These are phyloP conservation scores for Trametes villosa DNA, from an alignment of 768 basidiomycete genomes.

Conservation along the genomic window DNA sequence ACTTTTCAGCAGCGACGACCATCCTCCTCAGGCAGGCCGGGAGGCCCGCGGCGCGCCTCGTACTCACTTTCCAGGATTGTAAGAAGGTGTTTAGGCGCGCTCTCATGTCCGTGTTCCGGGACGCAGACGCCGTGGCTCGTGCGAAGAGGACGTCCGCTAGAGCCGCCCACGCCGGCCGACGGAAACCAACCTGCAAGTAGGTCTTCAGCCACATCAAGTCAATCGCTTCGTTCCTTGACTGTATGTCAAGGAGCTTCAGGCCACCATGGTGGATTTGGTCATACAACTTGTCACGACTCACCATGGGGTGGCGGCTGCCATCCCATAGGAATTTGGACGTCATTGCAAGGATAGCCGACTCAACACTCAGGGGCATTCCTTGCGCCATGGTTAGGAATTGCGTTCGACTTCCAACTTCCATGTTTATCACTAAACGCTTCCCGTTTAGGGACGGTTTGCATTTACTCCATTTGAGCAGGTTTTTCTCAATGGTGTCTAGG, in stretches of 20 bases:
- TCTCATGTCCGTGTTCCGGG: background rate
- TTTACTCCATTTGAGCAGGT: background rate
- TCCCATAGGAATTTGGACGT: background rate
- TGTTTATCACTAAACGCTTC: background rate
- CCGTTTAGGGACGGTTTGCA: background rate
- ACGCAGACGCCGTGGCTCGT: background rate
- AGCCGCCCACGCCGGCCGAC: slow-evolving; percentile 17
- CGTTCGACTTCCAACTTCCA: no score
- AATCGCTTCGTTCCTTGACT: slow-evolving; percentile 19
- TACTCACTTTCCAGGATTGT: background rate
- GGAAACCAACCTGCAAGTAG: background rate
- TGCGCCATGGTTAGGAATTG: slow-evolving; percentile 21
- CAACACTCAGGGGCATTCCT: slow-evolving; percentile 26
- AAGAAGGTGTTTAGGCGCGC: background rate
- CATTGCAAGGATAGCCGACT: background rate
- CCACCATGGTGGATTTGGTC: background rate
- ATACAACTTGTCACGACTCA: background rate
- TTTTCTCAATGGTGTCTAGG: background rate
- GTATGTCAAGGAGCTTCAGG: background rate
- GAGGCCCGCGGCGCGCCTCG: background rate
- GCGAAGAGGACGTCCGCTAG: slow-evolving; percentile 16
- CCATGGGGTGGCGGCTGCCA: background rate
- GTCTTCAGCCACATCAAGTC: slow-evolving; percentile 19
- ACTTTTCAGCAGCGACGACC: background rate
- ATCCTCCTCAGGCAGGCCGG: background rate